These are phyloP conservation scores for Lunularia cruciata DNA, from an alignment of 225 moss, liverwort and hornwort species.

Conservation along the genomic window DNA sequence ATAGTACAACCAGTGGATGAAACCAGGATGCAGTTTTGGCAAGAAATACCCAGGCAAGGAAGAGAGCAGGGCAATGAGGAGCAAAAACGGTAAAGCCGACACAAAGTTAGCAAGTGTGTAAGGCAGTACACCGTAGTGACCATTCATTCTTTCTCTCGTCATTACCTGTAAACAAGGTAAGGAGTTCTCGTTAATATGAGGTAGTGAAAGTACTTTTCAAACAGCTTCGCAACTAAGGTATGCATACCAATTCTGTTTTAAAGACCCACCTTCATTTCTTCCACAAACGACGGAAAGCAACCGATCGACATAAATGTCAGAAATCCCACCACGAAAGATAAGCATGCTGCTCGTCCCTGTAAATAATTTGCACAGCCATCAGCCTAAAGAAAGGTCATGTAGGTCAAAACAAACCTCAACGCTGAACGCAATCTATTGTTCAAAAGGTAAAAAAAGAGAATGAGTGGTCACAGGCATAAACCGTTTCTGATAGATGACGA, in stretches of 20 bases:
- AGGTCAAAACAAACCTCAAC: too few relatives aligned
- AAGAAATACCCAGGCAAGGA: constrained; percentile 49
- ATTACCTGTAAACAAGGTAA: constrained; percentile 60
- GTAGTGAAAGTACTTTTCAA: too few relatives aligned
- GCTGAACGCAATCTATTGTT: too few relatives aligned
- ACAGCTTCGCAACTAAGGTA: too few relatives aligned
- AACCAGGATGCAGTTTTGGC: constrained; percentile 58
- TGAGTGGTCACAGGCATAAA: too few relatives aligned
- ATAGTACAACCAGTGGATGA: constrained; percentile 55
- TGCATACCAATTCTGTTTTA: too few relatives aligned
- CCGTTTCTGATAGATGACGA: too few relatives aligned
- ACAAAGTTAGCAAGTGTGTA: constrained; percentile 52
- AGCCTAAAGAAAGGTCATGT: too few relatives aligned
- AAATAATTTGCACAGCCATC: too few relatives aligned
- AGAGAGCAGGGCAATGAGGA: constrained; percentile 48
- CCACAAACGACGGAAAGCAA: constrained; percentile 32
- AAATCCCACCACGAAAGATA: constrained; percentile 28
- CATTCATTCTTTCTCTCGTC: constrained; percentile 55
- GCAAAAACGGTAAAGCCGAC: constrained; percentile 53
- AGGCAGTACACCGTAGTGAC: constrained; percentile 60
- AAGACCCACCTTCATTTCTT: constrained; percentile 37
- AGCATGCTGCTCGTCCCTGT: constrained; percentile 30
- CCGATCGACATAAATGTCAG: constrained; percentile 38
- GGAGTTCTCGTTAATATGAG: too few relatives aligned
- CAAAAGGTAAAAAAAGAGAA: too few relatives aligned